A percentile compares a stretch with the other conserved stretches of the same genome.
Conservation (phyloP, 305 asterid species). For the Fraxinus sp. region DNA sequence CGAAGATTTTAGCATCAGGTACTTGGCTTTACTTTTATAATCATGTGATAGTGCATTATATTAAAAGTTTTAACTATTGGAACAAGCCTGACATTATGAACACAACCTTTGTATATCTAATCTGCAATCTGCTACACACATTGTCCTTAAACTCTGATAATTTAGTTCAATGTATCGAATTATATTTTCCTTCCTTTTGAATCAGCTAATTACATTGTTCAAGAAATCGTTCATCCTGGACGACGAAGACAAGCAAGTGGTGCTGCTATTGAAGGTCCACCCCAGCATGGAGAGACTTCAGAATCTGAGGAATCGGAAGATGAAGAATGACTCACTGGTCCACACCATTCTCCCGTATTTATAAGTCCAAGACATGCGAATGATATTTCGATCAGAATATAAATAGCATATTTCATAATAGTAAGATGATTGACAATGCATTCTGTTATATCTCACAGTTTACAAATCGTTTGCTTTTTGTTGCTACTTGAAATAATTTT, state of each 20-base stretch:
- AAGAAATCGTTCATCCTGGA: constrained; percentile 46
- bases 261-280: constrained; percentile 51
- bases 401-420: neutral
- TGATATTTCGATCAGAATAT: neutral
- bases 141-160: neutral
- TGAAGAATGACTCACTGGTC: constrained; percentile 37
- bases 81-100: neutral
- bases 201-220: constrained; percentile 38
- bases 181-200: constrained; percentile 15
- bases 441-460: neutral
- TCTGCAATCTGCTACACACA: neutral
- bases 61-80: neutral
- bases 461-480: neutral
- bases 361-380: no score
- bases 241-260: constrained; percentile 38
- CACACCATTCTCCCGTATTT: neutral
- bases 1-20: constrained; percentile 57
- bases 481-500: neutral
- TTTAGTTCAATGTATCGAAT: neutral
- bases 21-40: constrained; percentile 10
- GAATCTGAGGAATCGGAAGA: constrained; percentile 41
- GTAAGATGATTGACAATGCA: neutral
- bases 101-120: neutral
- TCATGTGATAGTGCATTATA: neutral
- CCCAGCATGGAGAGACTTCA: constrained; percentile 47